Evolutionary conservation across 1,284 basidiomycete species (phyloP).

Genomic region (Microstroma glucosiphilum): DNA sequence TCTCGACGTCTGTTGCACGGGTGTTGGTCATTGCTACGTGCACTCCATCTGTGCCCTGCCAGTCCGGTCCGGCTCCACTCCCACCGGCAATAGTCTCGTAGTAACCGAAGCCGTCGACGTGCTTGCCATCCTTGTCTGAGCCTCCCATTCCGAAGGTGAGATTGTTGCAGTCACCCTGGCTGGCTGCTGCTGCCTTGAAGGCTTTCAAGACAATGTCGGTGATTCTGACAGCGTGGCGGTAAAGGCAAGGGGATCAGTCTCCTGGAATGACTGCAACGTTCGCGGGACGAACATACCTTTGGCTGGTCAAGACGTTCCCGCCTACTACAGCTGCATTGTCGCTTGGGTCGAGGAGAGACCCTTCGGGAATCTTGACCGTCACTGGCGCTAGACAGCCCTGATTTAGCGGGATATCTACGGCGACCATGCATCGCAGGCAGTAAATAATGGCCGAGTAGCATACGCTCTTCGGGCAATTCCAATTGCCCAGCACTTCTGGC

Average conservation of each 20-base stretch:
- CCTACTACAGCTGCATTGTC: conserved; percentile 69
- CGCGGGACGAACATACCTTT: conserved; percentile 51
- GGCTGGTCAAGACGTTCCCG: conserved; percentile 76
- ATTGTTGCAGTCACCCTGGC: conserved; percentile 82
- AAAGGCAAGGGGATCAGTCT: too few relatives aligned
- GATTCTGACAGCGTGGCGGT: conserved; percentile 56
- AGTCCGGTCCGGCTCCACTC: conserved; percentile 76
- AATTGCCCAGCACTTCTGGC: conserved; percentile 78
- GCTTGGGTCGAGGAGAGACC: conserved; percentile 74
- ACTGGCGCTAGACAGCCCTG: conserved; percentile 72
- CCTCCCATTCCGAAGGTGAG: conserved; percentile 85
- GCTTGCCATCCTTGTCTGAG: conserved; percentile 71
- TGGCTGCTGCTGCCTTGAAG: conserved; percentile 84
- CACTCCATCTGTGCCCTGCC: conserved; percentile 64
- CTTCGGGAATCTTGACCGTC: conserved; percentile 68
- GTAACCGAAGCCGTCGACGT: conserved; percentile 79
- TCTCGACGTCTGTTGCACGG: conserved; percentile 69
- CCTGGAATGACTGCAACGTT: too few relatives aligned
- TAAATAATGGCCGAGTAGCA: conserved; percentile 91
- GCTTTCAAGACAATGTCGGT: conserved; percentile 91
- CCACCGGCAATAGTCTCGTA: conserved; percentile 96
- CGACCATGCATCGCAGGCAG: conserved; percentile 83
- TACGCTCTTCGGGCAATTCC: conserved; percentile 69
- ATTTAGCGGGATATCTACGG: conserved; percentile 85
- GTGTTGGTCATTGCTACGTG: conserved; percentile 73